Evolutionary conservation across 2,329 filamentous ascomycete species (phyloP), one percentile per base, ranked within the genome.

Genomic region (Rasamsonia emersonii): DNA sequence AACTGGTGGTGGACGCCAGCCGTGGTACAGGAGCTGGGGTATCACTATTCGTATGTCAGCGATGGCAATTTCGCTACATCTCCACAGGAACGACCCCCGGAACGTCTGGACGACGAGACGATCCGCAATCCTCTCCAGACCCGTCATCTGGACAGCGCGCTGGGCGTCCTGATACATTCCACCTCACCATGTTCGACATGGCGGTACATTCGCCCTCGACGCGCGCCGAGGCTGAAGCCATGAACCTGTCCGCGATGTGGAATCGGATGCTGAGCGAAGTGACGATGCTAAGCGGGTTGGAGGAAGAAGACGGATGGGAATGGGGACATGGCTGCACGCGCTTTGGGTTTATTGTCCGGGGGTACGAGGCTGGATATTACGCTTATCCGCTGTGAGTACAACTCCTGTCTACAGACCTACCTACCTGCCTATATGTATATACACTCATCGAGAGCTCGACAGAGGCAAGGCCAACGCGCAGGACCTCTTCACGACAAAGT

Each of bases 1-100:
- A 85, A 89, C 55, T 98, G 98, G 51, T 88, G 86, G 4, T 78
- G 83, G 8, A 84, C 89, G 35, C 82, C 86, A 0, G 70, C 77
- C 6, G 89, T 96, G 1, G 75, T 98, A 7, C 6, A 26, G 17
- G 17, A 26, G 3, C 24, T 26, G 5, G 24, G 24, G 17, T 15
- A 9, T 16, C 24, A 26, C 9, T 26, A 26, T 26, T 26, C 24
- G 17, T 26, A 26, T 16, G 7, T 26, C 7, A 15, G 13, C 4
- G 24, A 26, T 15, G 11, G 17, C 10, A 27, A 14, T 27, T 16
- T 13, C 11, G 25, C 14, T 16, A 29, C 16, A 28, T n/a, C n/a
- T 10, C 11, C 17, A 24, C 13, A 3, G 4, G 1, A 30, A 30
- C 19, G 28, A 30, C 24, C 2, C 28, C n/a, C n/a, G n/a, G 16